A percentile compares a stretch with the other conserved stretches of the same genome.
phyloP scores from a whole-genome alignment of 306 rosid species.

The Prosopis cineraria region DNA sequence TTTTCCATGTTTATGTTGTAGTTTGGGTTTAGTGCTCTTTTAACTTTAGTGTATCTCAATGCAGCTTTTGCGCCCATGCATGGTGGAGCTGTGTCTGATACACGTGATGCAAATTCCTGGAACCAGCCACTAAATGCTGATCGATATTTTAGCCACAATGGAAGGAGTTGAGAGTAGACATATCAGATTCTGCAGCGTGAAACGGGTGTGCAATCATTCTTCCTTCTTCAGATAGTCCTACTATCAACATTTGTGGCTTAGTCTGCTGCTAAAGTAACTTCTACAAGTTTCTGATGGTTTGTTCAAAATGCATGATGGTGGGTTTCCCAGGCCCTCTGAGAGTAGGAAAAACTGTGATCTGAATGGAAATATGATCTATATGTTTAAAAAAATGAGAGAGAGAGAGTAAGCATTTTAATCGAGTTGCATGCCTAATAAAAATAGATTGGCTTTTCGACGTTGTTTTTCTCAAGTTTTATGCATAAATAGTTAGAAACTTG shows the following conservation, averaged over 20 bases:
- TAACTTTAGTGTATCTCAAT: conserved; percentile 21
- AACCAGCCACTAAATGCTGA: conserved; percentile 62
- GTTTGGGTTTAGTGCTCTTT: conserved; percentile 23
- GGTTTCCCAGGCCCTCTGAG: conserved; percentile 2
- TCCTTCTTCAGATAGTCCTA: background rate
- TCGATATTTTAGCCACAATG: conserved; percentile 62
- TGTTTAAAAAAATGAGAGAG: no score
- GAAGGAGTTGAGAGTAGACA: conserved; percentile 37
- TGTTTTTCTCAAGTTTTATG: no score
- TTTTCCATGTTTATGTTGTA: conserved; percentile 10
- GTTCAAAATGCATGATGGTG: background rate
- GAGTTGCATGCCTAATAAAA: no score
- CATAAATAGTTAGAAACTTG: no score
- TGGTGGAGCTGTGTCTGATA: conserved; percentile 45
- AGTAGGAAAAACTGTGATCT: conserved; percentile 12
- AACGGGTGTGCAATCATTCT: conserved; percentile 16
- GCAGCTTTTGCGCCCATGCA: conserved; percentile 94
- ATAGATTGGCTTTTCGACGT: no score
- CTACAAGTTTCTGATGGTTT: background rate
- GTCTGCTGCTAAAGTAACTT: conserved; percentile 16
- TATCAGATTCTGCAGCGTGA: conserved; percentile 1
- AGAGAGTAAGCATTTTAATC: no score
- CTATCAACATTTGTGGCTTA: background rate
- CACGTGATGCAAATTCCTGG: conserved; percentile 39
- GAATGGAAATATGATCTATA: conserved; percentile 21